Evolutionary conservation across 2,329 filamentous ascomycete species (phyloP).

Genomic region (Pseudopyricularia cyperi): DNA sequence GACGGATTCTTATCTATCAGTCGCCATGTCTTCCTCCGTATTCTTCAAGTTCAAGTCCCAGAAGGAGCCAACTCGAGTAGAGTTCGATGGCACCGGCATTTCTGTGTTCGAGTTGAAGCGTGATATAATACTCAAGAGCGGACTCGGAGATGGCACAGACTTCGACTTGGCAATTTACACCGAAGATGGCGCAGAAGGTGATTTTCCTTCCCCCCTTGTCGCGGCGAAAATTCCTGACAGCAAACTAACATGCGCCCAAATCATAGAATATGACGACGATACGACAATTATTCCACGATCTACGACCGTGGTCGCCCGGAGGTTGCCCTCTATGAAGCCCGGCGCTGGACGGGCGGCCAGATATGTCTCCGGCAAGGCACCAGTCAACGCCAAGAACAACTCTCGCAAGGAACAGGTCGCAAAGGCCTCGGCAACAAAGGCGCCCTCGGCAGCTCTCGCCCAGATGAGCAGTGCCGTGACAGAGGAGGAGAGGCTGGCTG

Average conservation of each 20-base stretch:
- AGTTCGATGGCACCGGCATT: conserved; percentile 94
- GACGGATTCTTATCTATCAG: neutral
- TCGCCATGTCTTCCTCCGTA: conserved; percentile 84
- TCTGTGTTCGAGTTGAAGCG: conserved; percentile 98
- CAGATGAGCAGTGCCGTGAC: conserved; percentile 71
- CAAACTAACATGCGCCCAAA: conserved; percentile 14
- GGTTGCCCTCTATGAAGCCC: conserved; percentile 69
- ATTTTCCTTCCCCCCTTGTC: conserved; percentile 8
- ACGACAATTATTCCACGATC: conserved; percentile 94
- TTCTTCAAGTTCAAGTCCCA: conserved; percentile 99
- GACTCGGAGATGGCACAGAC: conserved; percentile 87
- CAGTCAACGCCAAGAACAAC: conserved; percentile 71
- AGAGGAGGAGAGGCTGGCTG: conserved; percentile 86
- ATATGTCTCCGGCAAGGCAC: conserved; percentile 95
- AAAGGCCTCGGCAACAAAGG: conserved; percentile 42
- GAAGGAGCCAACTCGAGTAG: conserved; percentile 85
- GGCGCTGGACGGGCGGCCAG: conserved; percentile 84
- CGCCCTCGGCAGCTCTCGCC: conserved; percentile 40
- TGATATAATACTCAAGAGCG: conserved; percentile 92
- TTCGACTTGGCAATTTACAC: conserved; percentile 93
- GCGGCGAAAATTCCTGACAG: neutral
- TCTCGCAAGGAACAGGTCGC: conserved; percentile 50
- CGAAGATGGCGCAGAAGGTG: conserved; percentile 83
- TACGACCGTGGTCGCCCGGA: conserved; percentile 80
- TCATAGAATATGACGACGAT: conserved; percentile 86